Base-by-base conservation (phyloP, 306 rosid genomes). In the Begonia peltatifolia region DNA sequence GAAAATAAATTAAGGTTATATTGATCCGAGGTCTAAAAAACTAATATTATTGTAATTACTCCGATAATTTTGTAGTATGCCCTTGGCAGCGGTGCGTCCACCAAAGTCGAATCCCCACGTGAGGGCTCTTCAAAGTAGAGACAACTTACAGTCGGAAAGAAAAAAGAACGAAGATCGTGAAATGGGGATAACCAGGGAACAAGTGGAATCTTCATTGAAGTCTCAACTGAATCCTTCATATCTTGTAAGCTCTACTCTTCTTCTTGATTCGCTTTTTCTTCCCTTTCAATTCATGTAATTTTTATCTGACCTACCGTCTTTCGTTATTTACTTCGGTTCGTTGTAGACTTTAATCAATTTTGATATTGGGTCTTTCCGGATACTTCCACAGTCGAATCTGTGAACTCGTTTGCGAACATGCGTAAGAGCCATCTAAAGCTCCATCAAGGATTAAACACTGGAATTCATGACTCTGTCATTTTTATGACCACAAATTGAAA, bases 161-260 rank as follows among this genome's bases (percentile, higher is more conserved):
- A 3, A n/a, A 7, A 25, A 10, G 6, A 3, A 5, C 11, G 14
- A 51, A 18, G 5, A 15, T 5, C 10, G 15, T 36, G 14, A 14
- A 52, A 90, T 82, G 95, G 92, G 94, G 1, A 95, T 90, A 50
- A 78, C 97, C 1, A 83, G 78, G 73, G 87, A 90, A 50, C 92
- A 76, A 71, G 86, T 90, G 25, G 85, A 85, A 67, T 71, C 92
- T 50, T 58, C 92, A 1, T 66, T 90, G 84, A 80, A 78, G 51
- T 73, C 95, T 3, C 80, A 78, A 50, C 63, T 90, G 9, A 86
- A 68, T 70, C 95, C 97, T 74, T 63, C 79, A 2, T 83, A 90
- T 63, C 60, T 90, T 13, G 97, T 90, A 76, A 74, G 86, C 60
- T 51, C 56, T 35, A 9, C n/a, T 4, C 23, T 22, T 22, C 13